Evolutionary conservation across 225 moss, liverwort and hornwort species (phyloP).

Genomic region (Asterella californica): DNA sequence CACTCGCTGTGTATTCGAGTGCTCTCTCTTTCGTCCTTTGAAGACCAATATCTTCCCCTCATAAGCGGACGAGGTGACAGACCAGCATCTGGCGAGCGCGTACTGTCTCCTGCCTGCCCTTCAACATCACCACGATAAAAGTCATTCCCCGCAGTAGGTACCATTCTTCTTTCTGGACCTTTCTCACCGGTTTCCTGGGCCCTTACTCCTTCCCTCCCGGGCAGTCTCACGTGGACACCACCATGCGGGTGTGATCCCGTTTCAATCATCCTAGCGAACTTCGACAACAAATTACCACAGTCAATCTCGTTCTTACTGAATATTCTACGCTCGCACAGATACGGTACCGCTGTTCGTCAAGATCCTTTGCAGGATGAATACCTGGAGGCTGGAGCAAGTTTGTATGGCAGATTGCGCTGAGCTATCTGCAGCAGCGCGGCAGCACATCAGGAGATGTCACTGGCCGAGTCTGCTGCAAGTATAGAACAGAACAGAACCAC

Average conservation of each 20-base stretch:
- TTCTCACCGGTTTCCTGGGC: neutral
- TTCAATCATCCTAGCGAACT: constrained; percentile 2
- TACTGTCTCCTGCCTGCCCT: neutral
- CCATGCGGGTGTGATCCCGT: neutral
- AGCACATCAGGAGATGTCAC: neutral
- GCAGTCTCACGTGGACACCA: constrained; percentile 6
- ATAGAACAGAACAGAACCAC: neutral
- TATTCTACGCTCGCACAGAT: constrained; percentile 12
- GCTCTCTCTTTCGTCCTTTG: neutral
- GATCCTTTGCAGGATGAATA: neutral
- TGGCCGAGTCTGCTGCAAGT: neutral
- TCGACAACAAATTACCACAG: neutral
- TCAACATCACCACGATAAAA: neutral
- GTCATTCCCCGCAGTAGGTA: neutral
- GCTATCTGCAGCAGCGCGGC: neutral
- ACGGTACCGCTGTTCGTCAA: constrained; percentile 5
- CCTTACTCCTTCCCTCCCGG: neutral
- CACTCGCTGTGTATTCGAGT: neutral
- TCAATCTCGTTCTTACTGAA: neutral
- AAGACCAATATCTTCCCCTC: neutral
- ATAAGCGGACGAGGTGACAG: neutral
- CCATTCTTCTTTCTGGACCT: neutral
- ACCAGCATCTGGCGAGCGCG: neutral
- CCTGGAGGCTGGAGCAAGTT: constrained; percentile 13
- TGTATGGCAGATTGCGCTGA: constrained; percentile 5